These are phyloP conservation scores for Mycena maculata DNA, from an alignment of 768 basidiomycete genomes.

Conservation along the genomic window DNA sequence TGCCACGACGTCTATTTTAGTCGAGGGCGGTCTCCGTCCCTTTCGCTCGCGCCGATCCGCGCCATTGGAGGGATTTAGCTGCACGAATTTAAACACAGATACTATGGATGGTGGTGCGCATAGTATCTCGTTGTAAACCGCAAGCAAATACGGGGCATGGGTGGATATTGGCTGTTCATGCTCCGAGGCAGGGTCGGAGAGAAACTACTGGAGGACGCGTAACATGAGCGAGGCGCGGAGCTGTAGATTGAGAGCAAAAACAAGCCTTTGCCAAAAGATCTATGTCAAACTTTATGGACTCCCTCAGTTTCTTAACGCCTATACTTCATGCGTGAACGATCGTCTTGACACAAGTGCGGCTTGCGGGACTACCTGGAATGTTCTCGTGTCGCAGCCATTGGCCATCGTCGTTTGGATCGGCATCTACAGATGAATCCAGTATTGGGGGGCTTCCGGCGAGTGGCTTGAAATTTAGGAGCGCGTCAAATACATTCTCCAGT, in stretches of 20 bases:
- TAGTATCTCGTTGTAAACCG: constrained; percentile 85
- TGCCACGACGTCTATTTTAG: constrained; percentile 86
- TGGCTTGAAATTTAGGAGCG: constrained; percentile 54
- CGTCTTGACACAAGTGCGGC: too few species aligned
- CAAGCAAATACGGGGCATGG: constrained; percentile 84
- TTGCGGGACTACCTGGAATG: too few species aligned
- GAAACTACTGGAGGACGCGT: constrained; percentile 66
- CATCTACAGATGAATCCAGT: constrained; percentile 54
- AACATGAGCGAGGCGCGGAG: constrained; percentile 26
- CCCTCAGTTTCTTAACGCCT: constrained; percentile 59
- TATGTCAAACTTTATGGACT: constrained; percentile 58
- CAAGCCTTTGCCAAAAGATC: constrained; percentile 59
- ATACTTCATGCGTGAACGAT: too few species aligned
- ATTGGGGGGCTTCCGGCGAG: constrained; percentile 54
- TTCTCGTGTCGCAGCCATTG: constrained; percentile 36
- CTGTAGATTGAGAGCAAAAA: constrained; percentile 10
- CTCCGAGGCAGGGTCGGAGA: constrained; percentile 58
- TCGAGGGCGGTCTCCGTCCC: constrained; percentile 35
- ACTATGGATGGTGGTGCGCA: constrained; percentile 68
- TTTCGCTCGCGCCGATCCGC: constrained; percentile 24
- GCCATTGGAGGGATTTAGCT: constrained; percentile 12
- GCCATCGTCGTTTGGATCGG: constrained; percentile 50
- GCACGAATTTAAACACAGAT: constrained; percentile 65
- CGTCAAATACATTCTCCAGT: constrained; percentile 44
- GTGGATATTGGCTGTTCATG: constrained; percentile 68